phyloP scores from a whole-genome alignment of 2,329 filamentous ascomycete species.

The Xylariaceae sp. region DNA sequence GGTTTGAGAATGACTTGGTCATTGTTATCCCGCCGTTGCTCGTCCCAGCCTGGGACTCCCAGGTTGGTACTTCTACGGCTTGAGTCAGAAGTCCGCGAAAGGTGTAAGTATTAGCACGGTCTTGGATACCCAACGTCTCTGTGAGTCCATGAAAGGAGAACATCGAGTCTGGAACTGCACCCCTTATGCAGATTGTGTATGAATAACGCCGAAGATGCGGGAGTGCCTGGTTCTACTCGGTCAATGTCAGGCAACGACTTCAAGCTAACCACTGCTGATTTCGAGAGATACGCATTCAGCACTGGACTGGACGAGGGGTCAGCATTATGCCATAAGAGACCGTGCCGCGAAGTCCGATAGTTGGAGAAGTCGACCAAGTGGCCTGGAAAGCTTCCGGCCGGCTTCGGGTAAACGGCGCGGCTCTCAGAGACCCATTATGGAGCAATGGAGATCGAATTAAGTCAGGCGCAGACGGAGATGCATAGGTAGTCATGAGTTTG shows the following conservation, averaged over 20 bases:
- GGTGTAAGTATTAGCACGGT: not conserved
- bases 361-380: not conserved
- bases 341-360: not conserved
- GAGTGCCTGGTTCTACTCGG: not conserved
- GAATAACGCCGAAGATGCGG: not conserved
- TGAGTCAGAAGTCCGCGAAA: not conserved
- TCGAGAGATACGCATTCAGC: not conserved
- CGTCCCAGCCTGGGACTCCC: too few species aligned
- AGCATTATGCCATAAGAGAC: not conserved
- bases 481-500: not conserved
- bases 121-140: not conserved
- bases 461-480: not conserved
- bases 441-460: not conserved
- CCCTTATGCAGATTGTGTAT: not conserved
- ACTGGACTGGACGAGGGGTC: not conserved
- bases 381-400: not conserved
- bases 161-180: not conserved
- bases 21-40: not conserved
- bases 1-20: not conserved
- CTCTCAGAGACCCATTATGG: not conserved
- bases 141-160: not conserved
- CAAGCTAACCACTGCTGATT: not conserved
- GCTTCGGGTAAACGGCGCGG: not conserved
- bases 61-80: not conserved
- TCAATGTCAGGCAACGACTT: not conserved